A percentile compares a stretch with the other conserved stretches of the same genome.
These are phyloP conservation scores for Fusarium coicis DNA, from an alignment of 2,329 filamentous ascomycete genomes.

Conservation along the genomic window DNA sequence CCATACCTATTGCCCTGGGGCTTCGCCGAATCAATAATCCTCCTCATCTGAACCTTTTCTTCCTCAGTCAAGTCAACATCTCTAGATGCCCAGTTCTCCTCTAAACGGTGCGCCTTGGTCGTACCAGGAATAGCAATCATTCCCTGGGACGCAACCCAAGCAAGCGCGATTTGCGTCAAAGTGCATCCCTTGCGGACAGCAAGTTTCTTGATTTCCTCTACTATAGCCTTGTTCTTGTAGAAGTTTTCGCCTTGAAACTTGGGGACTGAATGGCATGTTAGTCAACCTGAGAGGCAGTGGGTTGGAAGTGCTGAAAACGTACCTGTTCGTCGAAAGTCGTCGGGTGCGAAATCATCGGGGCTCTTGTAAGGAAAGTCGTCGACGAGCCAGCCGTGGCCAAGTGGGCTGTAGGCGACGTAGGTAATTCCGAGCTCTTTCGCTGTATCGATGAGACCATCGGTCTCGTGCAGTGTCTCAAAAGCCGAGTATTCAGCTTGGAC, in stretches of 20 bases:
- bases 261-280: neutral
- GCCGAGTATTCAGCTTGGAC: slow-evolving; percentile 12
- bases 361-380: neutral
- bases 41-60: neutral
- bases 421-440: neutral
- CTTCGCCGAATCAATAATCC: neutral
- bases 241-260: slow-evolving; percentile 14
- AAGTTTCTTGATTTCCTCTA: slow-evolving; percentile 1
- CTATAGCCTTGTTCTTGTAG: slow-evolving; percentile 1
- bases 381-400: slow-evolving; percentile 2
- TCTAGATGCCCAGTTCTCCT: slow-evolving; percentile 1
- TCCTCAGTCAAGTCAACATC: neutral
- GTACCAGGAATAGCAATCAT: slow-evolving; percentile 15
- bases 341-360: neutral
- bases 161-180: neutral
- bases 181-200: neutral
- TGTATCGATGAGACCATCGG: neutral
- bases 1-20: neutral
- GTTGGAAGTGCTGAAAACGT: neutral
- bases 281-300: too few relatives aligned
- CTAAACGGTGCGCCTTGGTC: neutral
- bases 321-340: neutral
- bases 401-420: neutral
- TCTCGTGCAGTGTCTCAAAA: slow-evolving; percentile 9
- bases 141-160: slow-evolving; percentile 1